phyloP scores from a whole-genome alignment of 768 basidiomycete genomes.

The Leccinum aurantiacum region DNA sequence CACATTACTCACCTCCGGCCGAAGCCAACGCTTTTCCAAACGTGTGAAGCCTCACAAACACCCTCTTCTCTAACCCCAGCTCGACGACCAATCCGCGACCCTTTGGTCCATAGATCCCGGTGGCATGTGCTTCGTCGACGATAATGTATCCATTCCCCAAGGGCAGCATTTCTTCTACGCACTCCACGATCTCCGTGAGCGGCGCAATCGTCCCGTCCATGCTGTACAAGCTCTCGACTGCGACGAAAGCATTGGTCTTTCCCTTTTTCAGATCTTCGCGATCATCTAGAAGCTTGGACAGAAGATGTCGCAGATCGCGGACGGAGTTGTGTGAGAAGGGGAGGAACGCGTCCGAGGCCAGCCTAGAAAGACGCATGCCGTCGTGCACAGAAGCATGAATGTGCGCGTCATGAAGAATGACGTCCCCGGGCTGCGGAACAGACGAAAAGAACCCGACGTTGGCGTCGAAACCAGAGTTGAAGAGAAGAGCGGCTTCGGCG shows the following conservation, averaged over 20 bases:
- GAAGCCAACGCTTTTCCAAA: constrained; percentile 91
- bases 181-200: constrained; percentile 59
- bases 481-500: constrained; percentile 68
- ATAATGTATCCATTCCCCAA: constrained; percentile 66
- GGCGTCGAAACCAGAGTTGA: constrained; percentile 93
- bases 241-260: constrained; percentile 62
- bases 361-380: constrained; percentile 71
- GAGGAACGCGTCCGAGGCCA: constrained; percentile 35
- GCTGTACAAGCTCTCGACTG: constrained; percentile 87
- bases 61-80: constrained; percentile 67
- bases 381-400: constrained; percentile 93
- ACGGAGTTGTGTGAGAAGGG: constrained; percentile 77
- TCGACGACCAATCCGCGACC: constrained; percentile 74
- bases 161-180: constrained; percentile 62
- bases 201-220: constrained; percentile 96
- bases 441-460: constrained; percentile 85
- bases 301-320: constrained; percentile 41
- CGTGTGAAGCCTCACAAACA: constrained; percentile 81
- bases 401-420: constrained; percentile 79
- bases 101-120: constrained; percentile 79
- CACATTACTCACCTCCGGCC: constrained; percentile 67
- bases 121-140: constrained; percentile 94
- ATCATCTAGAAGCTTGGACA: constrained; percentile 43
- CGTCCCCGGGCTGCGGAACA: constrained; percentile 76
- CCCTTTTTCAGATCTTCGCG: constrained; percentile 40